These are phyloP conservation scores for Penicillium verrucosum DNA, from an alignment of 2,329 filamentous ascomycete species.

Conservation along the genomic window DNA sequence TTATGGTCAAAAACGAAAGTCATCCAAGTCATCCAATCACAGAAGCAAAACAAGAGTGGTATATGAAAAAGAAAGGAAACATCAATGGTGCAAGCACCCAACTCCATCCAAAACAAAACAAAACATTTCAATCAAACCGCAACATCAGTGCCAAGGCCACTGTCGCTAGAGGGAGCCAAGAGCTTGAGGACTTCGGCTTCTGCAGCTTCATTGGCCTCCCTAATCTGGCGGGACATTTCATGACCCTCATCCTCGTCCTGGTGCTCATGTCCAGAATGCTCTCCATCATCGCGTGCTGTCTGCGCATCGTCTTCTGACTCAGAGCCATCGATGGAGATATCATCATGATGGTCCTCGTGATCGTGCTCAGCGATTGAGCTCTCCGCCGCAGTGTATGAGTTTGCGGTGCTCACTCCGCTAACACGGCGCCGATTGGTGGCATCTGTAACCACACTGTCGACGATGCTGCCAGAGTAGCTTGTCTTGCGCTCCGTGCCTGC, in stretches of 20 bases:
- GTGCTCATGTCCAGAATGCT: slow-evolving; percentile 8
- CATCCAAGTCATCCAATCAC: not conserved
- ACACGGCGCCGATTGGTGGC: slow-evolving; percentile 39
- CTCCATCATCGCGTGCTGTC: slow-evolving; percentile 18
- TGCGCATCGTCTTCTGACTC: slow-evolving; percentile 22
- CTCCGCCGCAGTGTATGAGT: slow-evolving; percentile 28
- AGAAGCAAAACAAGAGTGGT: slow-evolving; percentile 20
- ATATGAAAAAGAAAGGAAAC: slow-evolving; percentile 23
- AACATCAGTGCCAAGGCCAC: slow-evolving; percentile 29
- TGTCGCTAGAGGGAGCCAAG: slow-evolving; percentile 30
- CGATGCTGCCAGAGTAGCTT: slow-evolving; percentile 39
- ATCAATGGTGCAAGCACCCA: slow-evolving; percentile 5
- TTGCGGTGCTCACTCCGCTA: slow-evolving; percentile 43
- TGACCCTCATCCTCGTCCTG: slow-evolving; percentile 16
- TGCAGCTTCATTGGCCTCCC: slow-evolving; percentile 15
- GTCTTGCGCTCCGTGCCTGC: slow-evolving; percentile 12
- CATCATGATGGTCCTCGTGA: slow-evolving; percentile 16
- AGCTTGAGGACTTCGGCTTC: slow-evolving; percentile 28
- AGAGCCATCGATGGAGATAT: slow-evolving; percentile 18
- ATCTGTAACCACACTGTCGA: slow-evolving; percentile 40
- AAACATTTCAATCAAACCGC: slow-evolving; percentile 6
- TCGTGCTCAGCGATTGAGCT: slow-evolving; percentile 17
- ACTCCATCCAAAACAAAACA: slow-evolving; percentile 2
- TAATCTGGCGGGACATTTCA: slow-evolving; percentile 13
- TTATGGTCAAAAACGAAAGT: slow-evolving; percentile 8